Evolutionary conservation across 345 rosid species (phyloP).

Genomic region (Eucalyptus marginata): DNA sequence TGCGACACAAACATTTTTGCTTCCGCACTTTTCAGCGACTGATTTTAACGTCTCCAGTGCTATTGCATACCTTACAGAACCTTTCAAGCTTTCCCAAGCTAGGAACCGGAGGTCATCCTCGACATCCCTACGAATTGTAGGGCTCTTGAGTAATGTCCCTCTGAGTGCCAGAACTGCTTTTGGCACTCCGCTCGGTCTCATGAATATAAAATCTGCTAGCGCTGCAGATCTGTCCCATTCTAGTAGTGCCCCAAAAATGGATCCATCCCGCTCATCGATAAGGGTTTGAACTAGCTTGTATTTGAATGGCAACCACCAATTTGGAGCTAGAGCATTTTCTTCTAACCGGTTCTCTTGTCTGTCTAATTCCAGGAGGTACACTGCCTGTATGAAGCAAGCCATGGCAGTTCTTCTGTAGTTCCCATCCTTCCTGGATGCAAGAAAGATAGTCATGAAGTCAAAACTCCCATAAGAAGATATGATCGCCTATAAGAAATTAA

Average conservation of each 20-base stretch:
- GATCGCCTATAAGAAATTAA: not conserved
- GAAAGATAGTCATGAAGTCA: not conserved
- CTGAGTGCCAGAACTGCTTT: conserved; percentile 68
- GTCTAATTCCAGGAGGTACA: conserved; percentile 82
- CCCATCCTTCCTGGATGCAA: conserved; percentile 57
- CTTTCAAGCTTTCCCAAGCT: conserved; percentile 90
- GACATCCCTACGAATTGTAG: conserved; percentile 72
- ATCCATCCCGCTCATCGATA: conserved; percentile 76
- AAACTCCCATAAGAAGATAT: not conserved
- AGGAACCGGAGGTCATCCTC: conserved; percentile 92
- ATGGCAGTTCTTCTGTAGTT: conserved; percentile 81
- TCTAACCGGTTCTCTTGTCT: conserved; percentile 69
- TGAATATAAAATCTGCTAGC: conserved; percentile 50
- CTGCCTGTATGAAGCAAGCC: conserved; percentile 94
- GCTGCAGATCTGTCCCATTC: conserved; percentile 96
- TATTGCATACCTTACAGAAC: conserved; percentile 72
- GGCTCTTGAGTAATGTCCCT: conserved; percentile 79
- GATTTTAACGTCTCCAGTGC: conserved; percentile 49
- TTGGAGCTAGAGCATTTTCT: conserved; percentile 72
- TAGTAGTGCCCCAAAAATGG: conserved; percentile 74
- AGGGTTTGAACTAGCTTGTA: conserved; percentile 66
- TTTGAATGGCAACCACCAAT: conserved; percentile 90
- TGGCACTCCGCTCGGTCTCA: conserved; percentile 87
- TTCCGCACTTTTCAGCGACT: conserved; percentile 56
- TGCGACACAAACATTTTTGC: conserved; percentile 68